Conservation (phyloP, 129 eudicot species). For the Sambucus nigra region DNA sequence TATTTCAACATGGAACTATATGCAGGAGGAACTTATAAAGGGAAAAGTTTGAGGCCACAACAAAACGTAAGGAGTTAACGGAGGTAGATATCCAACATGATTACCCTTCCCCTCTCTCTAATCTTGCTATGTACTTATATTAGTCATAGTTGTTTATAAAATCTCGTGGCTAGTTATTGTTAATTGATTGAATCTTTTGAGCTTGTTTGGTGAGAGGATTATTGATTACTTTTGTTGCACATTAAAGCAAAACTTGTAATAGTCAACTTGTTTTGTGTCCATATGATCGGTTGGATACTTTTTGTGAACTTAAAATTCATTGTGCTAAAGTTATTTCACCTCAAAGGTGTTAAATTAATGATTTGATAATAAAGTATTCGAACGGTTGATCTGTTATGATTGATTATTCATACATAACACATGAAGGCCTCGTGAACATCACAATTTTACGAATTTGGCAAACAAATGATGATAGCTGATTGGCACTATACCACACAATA, state of each 20-base stretch:
- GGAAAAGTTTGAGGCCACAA: slow-evolving; percentile 64
- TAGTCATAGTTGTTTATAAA: background rate
- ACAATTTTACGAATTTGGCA: too few relatives aligned
- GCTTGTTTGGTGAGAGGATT: background rate
- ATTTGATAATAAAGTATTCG: background rate
- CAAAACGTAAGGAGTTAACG: slow-evolving; percentile 38
- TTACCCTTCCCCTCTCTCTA: background rate
- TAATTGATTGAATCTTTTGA: background rate
- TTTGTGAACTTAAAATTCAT: background rate
- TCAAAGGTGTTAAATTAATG: background rate
- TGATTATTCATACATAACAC: too few relatives aligned
- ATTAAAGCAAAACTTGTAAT: background rate
- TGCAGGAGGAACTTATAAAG: slow-evolving; percentile 74
- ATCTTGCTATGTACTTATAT: background rate
- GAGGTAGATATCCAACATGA: slow-evolving; percentile 32
- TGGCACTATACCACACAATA: too few relatives aligned
- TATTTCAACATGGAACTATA: slow-evolving; percentile 5
- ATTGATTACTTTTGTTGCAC: background rate
- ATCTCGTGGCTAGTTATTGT: background rate
- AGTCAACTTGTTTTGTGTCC: too few relatives aligned
- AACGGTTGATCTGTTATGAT: background rate
- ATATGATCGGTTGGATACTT: background rate
- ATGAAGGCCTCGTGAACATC: too few relatives aligned
- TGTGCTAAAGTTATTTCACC: background rate
- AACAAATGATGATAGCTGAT: too few relatives aligned